A percentile compares a stretch with the other conserved stretches of the same genome.
Evolutionary conservation across 305 asterid species (phyloP).

Genomic region (Fraxinus xanthoxyloides): DNA sequence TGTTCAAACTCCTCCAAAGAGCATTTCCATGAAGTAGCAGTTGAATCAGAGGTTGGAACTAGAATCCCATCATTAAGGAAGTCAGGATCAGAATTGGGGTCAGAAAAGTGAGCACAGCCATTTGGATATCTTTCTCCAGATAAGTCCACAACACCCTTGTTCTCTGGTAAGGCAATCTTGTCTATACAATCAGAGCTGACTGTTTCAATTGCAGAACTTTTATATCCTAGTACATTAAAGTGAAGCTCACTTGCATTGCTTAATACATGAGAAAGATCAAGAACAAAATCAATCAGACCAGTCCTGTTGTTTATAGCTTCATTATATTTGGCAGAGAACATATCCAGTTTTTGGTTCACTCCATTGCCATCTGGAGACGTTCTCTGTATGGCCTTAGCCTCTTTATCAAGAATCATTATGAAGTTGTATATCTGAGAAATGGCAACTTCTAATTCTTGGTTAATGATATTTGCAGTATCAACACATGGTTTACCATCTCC

Average conservation of each 20-base stretch:
- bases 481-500: constrained; percentile 30
- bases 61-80: constrained; percentile 71
- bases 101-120: constrained; percentile 62
- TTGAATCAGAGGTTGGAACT: constrained; percentile 72
- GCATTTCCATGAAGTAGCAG: constrained; percentile 66
- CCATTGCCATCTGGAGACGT: constrained; percentile 49
- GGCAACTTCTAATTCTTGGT: constrained; percentile 48
- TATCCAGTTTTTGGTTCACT: constrained; percentile 42
- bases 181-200: constrained; percentile 54
- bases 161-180: constrained; percentile 66
- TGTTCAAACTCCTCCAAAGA: constrained; percentile 86
- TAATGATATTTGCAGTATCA: constrained; percentile 23
- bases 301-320: constrained; percentile 41
- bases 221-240: constrained; percentile 42
- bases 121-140: constrained; percentile 40
- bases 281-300: constrained; percentile 49
- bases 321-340: constrained; percentile 53
- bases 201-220: constrained; percentile 45
- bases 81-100: constrained; percentile 80
- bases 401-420: constrained; percentile 56
- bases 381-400: constrained; percentile 48
- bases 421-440: constrained; percentile 55
- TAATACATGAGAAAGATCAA: constrained; percentile 48
- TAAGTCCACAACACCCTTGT: constrained; percentile 34
- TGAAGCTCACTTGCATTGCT: constrained; percentile 46